These are phyloP conservation scores for Chlorociboria aeruginascens DNA, from an alignment of 495 filamentous ascomycete species.

Conservation along the genomic window DNA sequence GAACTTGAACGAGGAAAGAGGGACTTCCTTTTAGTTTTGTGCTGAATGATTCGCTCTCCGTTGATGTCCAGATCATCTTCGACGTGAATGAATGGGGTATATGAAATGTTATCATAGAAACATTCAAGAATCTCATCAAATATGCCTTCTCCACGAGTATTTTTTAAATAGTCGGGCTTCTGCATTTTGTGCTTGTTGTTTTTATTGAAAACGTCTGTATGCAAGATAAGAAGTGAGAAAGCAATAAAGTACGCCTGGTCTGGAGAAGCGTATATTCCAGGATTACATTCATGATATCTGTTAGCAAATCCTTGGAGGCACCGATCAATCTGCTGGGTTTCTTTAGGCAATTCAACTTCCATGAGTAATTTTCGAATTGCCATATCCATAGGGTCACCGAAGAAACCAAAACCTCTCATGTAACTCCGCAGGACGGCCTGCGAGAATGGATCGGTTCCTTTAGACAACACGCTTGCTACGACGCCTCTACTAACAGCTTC, in stretches of 20 bases:
- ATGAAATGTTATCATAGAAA: slow-evolving; percentile 96
- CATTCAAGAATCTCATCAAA: slow-evolving; percentile 87
- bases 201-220: slow-evolving; percentile 98
- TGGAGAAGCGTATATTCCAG: slow-evolving; percentile 82
- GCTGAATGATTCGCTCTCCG: slow-evolving; percentile 57
- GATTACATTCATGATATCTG: slow-evolving; percentile 96
- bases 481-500: slow-evolving; percentile 63
- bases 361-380: slow-evolving; percentile 87
- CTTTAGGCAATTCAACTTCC: slow-evolving; percentile 91
- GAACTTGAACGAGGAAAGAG: slow-evolving; percentile 56
- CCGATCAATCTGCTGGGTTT: slow-evolving; percentile 96
- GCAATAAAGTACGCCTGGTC: slow-evolving; percentile 97
- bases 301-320: slow-evolving; percentile 91
- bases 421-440: slow-evolving; percentile 78
- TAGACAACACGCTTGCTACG: slow-evolving; percentile 71
- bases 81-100: slow-evolving; percentile 93
- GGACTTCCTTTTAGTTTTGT: slow-evolving; percentile 54
- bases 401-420: slow-evolving; percentile 89
- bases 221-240: slow-evolving; percentile 90
- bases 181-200: slow-evolving; percentile 99
- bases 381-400: slow-evolving; percentile 96
- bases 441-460: slow-evolving; percentile 73
- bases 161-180: slow-evolving; percentile 89
- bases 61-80: slow-evolving; percentile 83
- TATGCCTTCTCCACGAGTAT: slow-evolving; percentile 79